Percentiles rank a stretch among this genome's conserved stretches.
These are phyloP conservation scores for Rhododendron williamsianum DNA, from an alignment of 148 eudicot species.

Conservation along the genomic window DNA sequence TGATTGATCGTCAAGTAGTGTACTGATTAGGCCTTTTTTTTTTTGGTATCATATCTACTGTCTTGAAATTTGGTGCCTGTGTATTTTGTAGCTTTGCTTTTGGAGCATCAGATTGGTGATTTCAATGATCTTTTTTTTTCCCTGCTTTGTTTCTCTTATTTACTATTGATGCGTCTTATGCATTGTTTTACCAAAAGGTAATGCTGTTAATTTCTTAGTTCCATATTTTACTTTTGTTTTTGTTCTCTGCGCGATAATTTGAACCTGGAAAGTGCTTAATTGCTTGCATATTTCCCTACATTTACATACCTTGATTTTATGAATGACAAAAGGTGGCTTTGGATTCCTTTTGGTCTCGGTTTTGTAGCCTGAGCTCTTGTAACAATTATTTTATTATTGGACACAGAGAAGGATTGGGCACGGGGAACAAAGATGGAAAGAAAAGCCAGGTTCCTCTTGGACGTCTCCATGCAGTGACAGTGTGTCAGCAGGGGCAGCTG, in stretches of 20 bases:
- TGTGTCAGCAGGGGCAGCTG: conserved; percentile 19
- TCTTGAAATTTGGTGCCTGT: not conserved
- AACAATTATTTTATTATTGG: conserved; percentile 11
- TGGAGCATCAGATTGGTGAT: not conserved
- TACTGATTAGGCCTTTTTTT: not conserved
- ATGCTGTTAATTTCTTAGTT: not conserved
- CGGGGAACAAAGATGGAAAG: conserved; percentile 46
- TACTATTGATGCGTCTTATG: not conserved
- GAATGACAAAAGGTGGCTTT: not conserved
- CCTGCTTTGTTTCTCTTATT: not conserved
- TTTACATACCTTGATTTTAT: not conserved
- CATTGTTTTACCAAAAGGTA: not conserved
- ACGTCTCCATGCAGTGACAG: conserved; percentile 25
- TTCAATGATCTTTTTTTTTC: not conserved
- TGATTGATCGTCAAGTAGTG: not conserved
- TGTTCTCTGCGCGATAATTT: not conserved
- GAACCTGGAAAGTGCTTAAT: not conserved
- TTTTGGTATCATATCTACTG: not conserved
- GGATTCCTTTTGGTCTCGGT: not conserved
- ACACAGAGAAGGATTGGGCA: conserved; percentile 35
- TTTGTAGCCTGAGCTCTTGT: not conserved
- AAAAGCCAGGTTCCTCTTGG: conserved; percentile 34
- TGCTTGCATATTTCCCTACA: not conserved
- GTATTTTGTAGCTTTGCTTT: not conserved
- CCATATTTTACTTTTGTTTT: not conserved